Evolutionary conservation across 768 basidiomycete species (phyloP).

Genomic region (Leccinellum albellum): DNA sequence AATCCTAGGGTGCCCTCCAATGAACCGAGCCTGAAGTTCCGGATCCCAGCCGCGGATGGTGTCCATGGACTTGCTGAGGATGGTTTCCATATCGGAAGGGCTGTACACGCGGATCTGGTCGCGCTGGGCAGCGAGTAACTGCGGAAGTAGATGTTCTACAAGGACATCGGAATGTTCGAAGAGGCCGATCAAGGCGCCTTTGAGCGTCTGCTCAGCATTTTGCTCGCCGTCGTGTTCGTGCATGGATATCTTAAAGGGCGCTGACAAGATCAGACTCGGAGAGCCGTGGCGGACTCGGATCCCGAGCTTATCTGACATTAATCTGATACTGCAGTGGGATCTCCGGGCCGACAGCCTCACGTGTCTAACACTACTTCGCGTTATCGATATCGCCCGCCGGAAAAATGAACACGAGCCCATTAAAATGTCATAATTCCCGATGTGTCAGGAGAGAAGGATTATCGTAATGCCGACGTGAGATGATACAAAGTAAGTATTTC

Average conservation of each 20-base stretch:
- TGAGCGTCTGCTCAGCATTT: conserved; percentile 23
- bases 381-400: too few relatives aligned
- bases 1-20: conserved; percentile 85
- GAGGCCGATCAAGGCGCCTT: conserved; percentile 37
- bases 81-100: conserved; percentile 42
- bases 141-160: conserved; percentile 48
- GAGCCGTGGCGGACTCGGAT: not conserved
- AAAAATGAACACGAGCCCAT: too few relatives aligned
- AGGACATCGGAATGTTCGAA: conserved; percentile 72
- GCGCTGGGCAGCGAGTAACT: conserved; percentile 36
- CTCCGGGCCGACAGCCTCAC: conserved; percentile 6
- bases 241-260: conserved; percentile 3
- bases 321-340: too few relatives aligned
- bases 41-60: conserved; percentile 53
- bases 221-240: not conserved
- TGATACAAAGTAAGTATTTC: conserved; percentile 4
- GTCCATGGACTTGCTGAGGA: conserved; percentile 53
- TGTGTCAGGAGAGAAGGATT: not conserved
- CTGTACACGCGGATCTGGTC: conserved; percentile 14
- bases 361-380: too few relatives aligned
- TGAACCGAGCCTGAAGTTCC: conserved; percentile 54
- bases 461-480: not conserved
- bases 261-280: not conserved
- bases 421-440: too few relatives aligned
- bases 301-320: conserved; percentile 8